Base-by-base conservation (phyloP, 257 asterid genomes). In the Fraxinus excelsior region DNA sequence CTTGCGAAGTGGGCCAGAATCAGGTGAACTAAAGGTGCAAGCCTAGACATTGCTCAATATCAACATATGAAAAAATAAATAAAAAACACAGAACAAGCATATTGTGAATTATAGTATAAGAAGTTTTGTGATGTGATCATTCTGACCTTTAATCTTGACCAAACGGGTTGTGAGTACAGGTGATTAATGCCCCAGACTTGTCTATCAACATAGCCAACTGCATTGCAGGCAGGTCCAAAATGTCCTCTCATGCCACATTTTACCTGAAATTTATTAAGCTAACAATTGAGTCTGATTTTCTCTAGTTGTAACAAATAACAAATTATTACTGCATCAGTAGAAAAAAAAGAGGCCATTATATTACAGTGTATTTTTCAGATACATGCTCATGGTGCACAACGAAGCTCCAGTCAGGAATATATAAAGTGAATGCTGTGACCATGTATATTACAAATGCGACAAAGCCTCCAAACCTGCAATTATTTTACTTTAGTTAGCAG, bases 231-330 rank as follows among this genome's bases (percentile, higher is more conserved):
- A 3, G 98, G 98, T 72, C 97, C 96, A 25, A 92, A 68, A 80
- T 94, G 98, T 18, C 98, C 97, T 83, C 96, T 87, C 97, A 90
- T 94, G 82, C 97, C 97, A 83, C 98, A 94, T 84, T 89, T 92
- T 51, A 94, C 97, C 98, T 94, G 80, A n/a, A 84, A 83, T 64
- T 32, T 12, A 3, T 67, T 0, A 56, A 42, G 26, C 19, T 62
- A 2, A 58, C 12, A 6, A 7, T 21, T 58, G 42, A 71, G 25
- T 69, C 25, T 44, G 68, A 80, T 12, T 11, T 25, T 7, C 26
- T 38, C 16, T 29, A 32, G 18, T 9, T 2, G 9, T 60, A 64
- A 49, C 64, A 58, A 64, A 18, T 60, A 64, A 49, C 64, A 58
- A 64, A 18, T 37, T 32, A 42, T 60, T 68, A n/a, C 34, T 26